phyloP scores from a whole-genome alignment of 768 basidiomycete species.

The Pulveroboletus ravenelii region DNA sequence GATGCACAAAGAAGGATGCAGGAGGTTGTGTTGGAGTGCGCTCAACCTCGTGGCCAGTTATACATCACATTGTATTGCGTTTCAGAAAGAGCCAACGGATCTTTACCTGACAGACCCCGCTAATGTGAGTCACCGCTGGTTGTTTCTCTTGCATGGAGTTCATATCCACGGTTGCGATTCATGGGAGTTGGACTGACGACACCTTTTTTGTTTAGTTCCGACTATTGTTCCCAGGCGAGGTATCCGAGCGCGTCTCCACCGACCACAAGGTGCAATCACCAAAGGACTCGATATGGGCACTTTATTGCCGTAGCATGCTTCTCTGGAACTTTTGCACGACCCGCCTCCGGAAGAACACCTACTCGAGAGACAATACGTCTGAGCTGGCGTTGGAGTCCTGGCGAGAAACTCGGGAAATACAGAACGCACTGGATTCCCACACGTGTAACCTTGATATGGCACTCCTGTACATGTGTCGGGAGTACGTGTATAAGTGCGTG shows the following conservation, averaged over 20 bases:
- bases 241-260: constrained; percentile 45
- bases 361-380: constrained; percentile 48
- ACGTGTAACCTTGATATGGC: constrained; percentile 66
- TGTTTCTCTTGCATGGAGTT: constrained; percentile 4
- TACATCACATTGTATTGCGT: constrained; percentile 63
- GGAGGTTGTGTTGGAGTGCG: constrained; percentile 75
- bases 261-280: constrained; percentile 46
- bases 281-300: constrained; percentile 77
- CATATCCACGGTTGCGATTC: constrained; percentile 7
- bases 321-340: constrained; percentile 67
- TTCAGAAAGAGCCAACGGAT: constrained; percentile 51
- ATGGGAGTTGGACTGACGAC: constrained; percentile 11
- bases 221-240: constrained; percentile 76
- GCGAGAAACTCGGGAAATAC: constrained; percentile 61
- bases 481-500: constrained; percentile 72
- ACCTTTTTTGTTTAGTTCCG: constrained; percentile 14
- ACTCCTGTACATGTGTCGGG: constrained; percentile 61
- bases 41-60: constrained; percentile 65
- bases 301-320: constrained; percentile 79
- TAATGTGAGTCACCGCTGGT: constrained; percentile 45
- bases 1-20: constrained; percentile 61
- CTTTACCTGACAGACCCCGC: constrained; percentile 60
- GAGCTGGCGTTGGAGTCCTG: constrained; percentile 59
- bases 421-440: constrained; percentile 64
- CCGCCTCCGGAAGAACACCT: constrained; percentile 42